Base-by-base conservation (phyloP, 768 basidiomycete species). In the Leccinum rimulosum region DNA sequence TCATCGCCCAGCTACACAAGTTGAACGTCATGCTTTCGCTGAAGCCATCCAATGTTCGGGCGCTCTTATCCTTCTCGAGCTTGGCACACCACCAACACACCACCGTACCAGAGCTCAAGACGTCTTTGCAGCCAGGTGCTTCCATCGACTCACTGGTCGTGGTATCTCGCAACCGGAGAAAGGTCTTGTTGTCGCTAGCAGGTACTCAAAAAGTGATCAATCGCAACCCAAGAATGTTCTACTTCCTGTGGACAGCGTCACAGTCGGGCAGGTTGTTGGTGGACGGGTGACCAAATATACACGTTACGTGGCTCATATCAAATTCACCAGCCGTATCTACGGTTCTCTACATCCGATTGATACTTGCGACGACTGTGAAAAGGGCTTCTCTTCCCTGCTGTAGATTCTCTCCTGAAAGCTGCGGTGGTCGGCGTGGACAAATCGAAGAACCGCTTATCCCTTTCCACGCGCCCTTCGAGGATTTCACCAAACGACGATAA, bases 121-220 rank as follows among this genome's bases (percentile, higher is more conserved):
- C 75, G 3, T 72, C 76, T 8, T 74, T 98, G 51, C 84, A 87
- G 63, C 75, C 78, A 8, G 92, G 91, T 11, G 89, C 91, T 50
- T 78, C 77, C 50, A 72, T 98, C 30, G 79, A 86, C 11, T 88
- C 91, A 52, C 79, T 99, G 19, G 84, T 91, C 7, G 91, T 98
- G n/a, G 89, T 95, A 25, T 89, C 91, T 9, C 89, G 91, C 63
- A 94, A 92, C 80, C 85, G 8, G 93, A 91, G 65, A 93, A 91
- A 66, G 85, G 86, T 9, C 81, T 98, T 62, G 89, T 97, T 60
- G 87, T 97, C 61, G 91, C 95, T 35, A 88, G 88, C 52, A 87
- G 82, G 66, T 82, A 82, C 62, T 87, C 87, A 1, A 86, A 87
- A 69, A 85, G 82, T 64, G 64, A 81, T 5, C 59, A 79, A 6